Conservation (phyloP, 1,139 yeast species). For the Hyphopichia khmerensis region DNA sequence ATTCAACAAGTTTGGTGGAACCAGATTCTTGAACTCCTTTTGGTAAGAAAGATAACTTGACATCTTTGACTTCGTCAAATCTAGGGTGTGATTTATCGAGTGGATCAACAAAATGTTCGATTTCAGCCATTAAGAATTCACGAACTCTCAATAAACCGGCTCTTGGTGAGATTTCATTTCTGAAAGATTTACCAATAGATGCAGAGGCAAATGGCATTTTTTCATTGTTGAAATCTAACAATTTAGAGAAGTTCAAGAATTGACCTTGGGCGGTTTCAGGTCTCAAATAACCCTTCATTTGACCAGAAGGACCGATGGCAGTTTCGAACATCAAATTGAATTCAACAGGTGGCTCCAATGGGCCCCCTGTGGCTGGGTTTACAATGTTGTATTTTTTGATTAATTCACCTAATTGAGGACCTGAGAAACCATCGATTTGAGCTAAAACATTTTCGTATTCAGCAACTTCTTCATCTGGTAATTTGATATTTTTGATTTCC, state of each 20-base stretch:
- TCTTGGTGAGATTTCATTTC: conserved; percentile 98
- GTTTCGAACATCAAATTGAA: conserved; percentile 99
- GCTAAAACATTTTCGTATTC: conserved; percentile 89
- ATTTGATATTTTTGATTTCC: conserved; percentile 85
- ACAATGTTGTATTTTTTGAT: conserved; percentile 78
- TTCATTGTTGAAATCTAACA: conserved; percentile 91
- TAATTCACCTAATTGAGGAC: conserved; percentile 86
- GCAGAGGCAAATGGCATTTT: conserved; percentile 99
- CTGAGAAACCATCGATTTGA: conserved; percentile 92
- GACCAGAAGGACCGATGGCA: conserved; percentile 98
- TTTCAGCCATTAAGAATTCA: conserved; percentile 98
- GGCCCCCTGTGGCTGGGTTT: conserved; percentile 88
- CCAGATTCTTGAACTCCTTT: conserved; percentile 87
- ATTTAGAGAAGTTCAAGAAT: conserved; percentile 89
- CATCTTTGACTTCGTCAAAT: conserved; percentile 72
- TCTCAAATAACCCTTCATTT: conserved; percentile 89
- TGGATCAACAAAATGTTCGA: conserved; percentile 98
- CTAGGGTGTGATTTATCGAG: conserved; percentile 76
- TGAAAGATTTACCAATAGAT: conserved; percentile 95
- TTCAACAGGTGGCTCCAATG: conserved; percentile 85
- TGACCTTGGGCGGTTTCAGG: conserved; percentile 99
- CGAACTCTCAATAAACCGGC: conserved; percentile 97
- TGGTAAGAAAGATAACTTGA: conserved; percentile 76
- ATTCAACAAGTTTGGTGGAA: conserved; percentile 60
- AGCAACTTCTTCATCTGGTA: conserved; percentile 72